Base-by-base conservation (phyloP, 306 rosid species). In the Canavalia ensiformis region DNA sequence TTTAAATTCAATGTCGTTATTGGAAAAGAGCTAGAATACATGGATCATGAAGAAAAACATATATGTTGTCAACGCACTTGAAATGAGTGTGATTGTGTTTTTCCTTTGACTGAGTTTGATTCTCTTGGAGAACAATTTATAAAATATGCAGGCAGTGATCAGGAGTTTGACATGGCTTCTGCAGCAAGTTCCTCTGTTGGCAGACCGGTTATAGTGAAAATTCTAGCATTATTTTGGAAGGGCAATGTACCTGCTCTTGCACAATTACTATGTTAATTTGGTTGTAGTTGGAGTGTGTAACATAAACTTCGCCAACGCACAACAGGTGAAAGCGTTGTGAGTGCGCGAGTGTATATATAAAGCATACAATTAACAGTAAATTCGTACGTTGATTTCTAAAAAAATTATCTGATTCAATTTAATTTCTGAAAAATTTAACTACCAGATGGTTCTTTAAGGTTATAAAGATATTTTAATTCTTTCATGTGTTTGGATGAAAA, bases 151-250 rank as follows among this genome's bases (percentile, higher is more conserved):
- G 98, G 87, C 75, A 6, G 74, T 72, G 51, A 91, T 92, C 77
- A 88, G 88, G 86, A 85, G 91, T 33, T 90, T 92, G 62, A 89
- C 97, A 72, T 92, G 98, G 97, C 89, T 95, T 88, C 90, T 94
- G 79, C 85, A 90, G 62, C 87, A 80, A 63, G 92, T 95, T 79
- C 97, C 98, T 77, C 92, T 85, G 82, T 82, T 92, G 72, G 89
- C 84, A 11, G 88, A 89, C 69, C 62, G 85, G 63, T 66, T 92
- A 5, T 89, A 83, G 88, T 11, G 33, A 46, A 55, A 59, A 44
- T 13, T 34, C 50, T 65, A 51, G 74, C 41, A 2, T 65, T 72
- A 64, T 74, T 82, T 52, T 29, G 31, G 8, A 37, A 68, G 41
- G 39, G 1, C 25, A 79, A 8, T 76, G 67, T 34, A 41, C 8